These are phyloP conservation scores for Rhododendron griersonianum DNA, from an alignment of 148 eudicot species.

Conservation along the genomic window DNA sequence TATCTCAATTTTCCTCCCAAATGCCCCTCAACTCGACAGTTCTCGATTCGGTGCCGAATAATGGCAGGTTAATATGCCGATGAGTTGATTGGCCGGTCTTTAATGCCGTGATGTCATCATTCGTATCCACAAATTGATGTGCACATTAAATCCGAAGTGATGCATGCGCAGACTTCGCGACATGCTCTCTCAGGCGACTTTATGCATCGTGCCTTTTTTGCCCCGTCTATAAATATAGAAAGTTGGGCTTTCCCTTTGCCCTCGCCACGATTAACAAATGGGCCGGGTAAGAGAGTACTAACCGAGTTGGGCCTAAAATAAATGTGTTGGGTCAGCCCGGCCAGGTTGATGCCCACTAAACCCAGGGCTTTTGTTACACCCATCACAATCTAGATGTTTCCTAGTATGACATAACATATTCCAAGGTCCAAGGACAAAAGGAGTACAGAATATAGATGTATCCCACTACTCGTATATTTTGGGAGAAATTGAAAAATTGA, in stretches of 20 bases:
- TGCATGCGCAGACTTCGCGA: too few relatives aligned
- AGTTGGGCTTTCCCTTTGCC: not conserved
- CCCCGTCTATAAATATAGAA: not conserved
- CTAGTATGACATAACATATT: not conserved
- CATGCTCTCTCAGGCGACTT: too few relatives aligned
- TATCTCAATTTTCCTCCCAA: not conserved
- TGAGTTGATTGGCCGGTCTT: not conserved
- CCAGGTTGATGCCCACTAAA: not conserved
- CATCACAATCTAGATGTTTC: not conserved
- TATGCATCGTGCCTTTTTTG: too few relatives aligned
- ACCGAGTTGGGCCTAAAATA: not conserved
- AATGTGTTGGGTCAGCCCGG: not conserved
- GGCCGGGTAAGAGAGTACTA: not conserved
- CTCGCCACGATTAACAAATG: not conserved
- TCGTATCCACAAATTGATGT: not conserved
- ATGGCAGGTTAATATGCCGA: not conserved
- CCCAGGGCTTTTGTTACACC: not conserved
- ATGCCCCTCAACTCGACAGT: not conserved
- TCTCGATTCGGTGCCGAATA: not conserved
- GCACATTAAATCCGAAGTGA: too few relatives aligned
- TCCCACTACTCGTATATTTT: not conserved
- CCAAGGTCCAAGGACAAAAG: not conserved
- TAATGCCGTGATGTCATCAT: not conserved
- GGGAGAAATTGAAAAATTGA: slow-evolving; percentile 13
- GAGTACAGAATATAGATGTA: not conserved